phyloP scores from a whole-genome alignment of 208 protist species.

The Acanthamoeba culbertsoni region DNA sequence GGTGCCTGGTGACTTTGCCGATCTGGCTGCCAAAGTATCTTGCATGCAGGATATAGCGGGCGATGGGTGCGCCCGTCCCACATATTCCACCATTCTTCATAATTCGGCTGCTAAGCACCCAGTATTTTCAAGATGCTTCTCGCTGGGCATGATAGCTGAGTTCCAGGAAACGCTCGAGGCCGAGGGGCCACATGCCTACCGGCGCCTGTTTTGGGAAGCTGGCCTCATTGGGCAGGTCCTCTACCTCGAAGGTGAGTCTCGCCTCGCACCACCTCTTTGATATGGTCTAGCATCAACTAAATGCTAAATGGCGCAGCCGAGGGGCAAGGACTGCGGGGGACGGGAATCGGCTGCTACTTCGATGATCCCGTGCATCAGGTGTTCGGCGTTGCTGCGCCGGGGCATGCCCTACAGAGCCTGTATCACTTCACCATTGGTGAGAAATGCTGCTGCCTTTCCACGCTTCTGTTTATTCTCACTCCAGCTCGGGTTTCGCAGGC shows the following conservation, averaged over 20 bases:
- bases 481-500: neutral
- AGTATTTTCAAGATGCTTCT: neutral
- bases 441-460: neutral
- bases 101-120: neutral
- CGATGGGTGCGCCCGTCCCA: neutral
- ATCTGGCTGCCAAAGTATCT: neutral
- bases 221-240: slow-evolving; percentile 32
- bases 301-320: slow-evolving; percentile 12
- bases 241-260: slow-evolving; percentile 61
- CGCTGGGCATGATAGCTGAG: slow-evolving; percentile 28
- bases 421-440: slow-evolving; percentile 55
- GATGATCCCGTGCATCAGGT: slow-evolving; percentile 4
- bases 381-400: neutral
- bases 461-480: neutral
- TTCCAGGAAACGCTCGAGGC: slow-evolving; percentile 13
- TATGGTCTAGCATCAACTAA: neutral
- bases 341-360: slow-evolving; percentile 55
- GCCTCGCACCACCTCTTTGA: neutral
- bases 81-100: neutral
- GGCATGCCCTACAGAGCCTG: neutral
- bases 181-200: slow-evolving; percentile 39
- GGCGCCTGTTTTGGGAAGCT: slow-evolving; percentile 43
- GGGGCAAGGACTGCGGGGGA: slow-evolving; percentile 6
- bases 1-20: neutral
- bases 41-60: slow-evolving; percentile 33